phyloP scores from a whole-genome alignment of 345 rosid genomes.

The Acer campestre region DNA sequence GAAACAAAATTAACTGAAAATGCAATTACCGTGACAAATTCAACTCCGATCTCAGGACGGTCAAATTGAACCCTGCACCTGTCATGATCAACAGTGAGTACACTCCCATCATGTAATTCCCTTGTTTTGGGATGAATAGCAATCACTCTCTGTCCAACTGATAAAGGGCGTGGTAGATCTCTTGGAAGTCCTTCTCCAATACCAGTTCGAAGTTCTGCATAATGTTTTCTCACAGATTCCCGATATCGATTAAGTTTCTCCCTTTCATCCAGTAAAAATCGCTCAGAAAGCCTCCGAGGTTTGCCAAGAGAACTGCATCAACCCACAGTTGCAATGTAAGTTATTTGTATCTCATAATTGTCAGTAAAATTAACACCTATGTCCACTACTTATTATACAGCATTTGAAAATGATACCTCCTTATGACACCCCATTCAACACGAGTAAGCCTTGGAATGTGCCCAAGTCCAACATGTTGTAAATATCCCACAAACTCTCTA shows the following conservation, averaged over 20 bases:
- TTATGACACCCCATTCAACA: slow-evolving; percentile 97
- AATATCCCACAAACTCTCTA: slow-evolving; percentile 91
- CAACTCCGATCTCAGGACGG: slow-evolving; percentile 78
- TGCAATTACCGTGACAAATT: slow-evolving; percentile 74
- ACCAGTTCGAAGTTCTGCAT: slow-evolving; percentile 77
- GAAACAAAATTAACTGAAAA: slow-evolving; percentile 6
- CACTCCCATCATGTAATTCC: slow-evolving; percentile 86
- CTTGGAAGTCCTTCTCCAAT: slow-evolving; percentile 88
- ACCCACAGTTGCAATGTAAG: slow-evolving; percentile 22
- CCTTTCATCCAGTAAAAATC: slow-evolving; percentile 79
- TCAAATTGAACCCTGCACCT: slow-evolving; percentile 85
- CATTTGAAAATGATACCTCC: slow-evolving; percentile 53
- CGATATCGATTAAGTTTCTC: slow-evolving; percentile 87
- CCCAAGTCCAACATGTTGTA: slow-evolving; percentile 93
- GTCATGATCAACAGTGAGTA: slow-evolving; percentile 86
- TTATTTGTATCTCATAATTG: slow-evolving; percentile 8
- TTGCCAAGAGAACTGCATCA: slow-evolving; percentile 92
- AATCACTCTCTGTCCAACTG: slow-evolving; percentile 84
- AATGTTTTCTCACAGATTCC: slow-evolving; percentile 85
- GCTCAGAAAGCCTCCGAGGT: slow-evolving; percentile 91
- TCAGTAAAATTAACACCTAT: not conserved
- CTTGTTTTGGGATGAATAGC: slow-evolving; percentile 91
- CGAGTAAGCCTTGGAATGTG: slow-evolving; percentile 93
- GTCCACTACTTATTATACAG: not conserved
- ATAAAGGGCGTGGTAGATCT: slow-evolving; percentile 86